Conservation (phyloP, 352 stramenopile species). For the Halophytophthora batemanensis region DNA sequence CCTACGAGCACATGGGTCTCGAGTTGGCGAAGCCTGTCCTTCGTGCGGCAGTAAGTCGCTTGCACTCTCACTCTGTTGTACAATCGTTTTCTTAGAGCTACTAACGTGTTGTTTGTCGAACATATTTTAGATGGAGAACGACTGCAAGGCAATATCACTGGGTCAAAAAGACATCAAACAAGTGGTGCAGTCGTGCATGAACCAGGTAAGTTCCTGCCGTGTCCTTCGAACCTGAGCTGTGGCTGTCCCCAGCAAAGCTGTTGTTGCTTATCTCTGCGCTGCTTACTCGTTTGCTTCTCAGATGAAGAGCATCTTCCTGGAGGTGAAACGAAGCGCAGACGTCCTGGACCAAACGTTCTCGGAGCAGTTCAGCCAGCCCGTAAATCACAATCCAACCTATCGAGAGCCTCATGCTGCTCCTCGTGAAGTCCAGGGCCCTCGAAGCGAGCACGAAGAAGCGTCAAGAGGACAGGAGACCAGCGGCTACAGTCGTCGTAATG, state of each 20-base stretch:
- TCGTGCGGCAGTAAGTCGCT: slow-evolving; percentile 64
- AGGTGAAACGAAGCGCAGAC: slow-evolving; percentile 70
- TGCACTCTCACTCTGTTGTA: neutral
- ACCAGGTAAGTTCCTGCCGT: slow-evolving; percentile 59
- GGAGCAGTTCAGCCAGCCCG: slow-evolving; percentile 77
- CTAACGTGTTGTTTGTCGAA: slow-evolving; percentile 12
- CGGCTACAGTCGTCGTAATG: neutral
- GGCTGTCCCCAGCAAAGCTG: slow-evolving; percentile 17
- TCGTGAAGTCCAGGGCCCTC: slow-evolving; percentile 3
- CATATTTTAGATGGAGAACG: slow-evolving; percentile 85
- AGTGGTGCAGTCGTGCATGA: slow-evolving; percentile 82
- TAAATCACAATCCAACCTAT: slow-evolving; percentile 13
- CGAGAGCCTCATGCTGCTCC: slow-evolving; percentile 2
- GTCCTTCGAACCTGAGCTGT: slow-evolving; percentile 31
- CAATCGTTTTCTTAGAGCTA: neutral
- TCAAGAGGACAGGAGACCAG: slow-evolving; percentile 13
- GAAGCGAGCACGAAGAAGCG: neutral
- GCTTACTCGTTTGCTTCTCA: slow-evolving; percentile 16
- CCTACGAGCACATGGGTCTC: slow-evolving; percentile 93
- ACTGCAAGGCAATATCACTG: slow-evolving; percentile 86
- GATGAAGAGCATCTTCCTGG: slow-evolving; percentile 78
- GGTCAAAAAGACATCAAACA: slow-evolving; percentile 74
- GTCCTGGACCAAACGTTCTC: slow-evolving; percentile 90
- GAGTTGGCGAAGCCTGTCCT: slow-evolving; percentile 96
- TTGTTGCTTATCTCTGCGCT: slow-evolving; percentile 1